Base-by-base conservation (phyloP, 2,329 filamentous ascomycete species). In the Diaporthe nobilis region DNA sequence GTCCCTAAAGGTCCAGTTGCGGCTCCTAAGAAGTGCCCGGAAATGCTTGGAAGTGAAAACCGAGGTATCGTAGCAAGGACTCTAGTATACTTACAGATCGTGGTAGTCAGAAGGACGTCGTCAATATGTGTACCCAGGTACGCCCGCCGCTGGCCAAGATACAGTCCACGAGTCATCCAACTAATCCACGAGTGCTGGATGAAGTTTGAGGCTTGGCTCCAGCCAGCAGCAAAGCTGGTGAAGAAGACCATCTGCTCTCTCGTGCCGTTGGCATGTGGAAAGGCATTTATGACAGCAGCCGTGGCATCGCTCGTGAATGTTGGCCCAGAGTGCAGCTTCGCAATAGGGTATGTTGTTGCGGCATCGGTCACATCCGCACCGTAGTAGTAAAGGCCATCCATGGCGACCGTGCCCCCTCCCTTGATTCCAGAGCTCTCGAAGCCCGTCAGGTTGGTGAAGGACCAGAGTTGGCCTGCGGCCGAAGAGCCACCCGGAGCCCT, bases 201-300 rank as follows among this genome's bases (percentile, higher is more conserved):
- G 22, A 67, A 67, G 28, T 67, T 67, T 12, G 63, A 51, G 1
- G 63, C 63, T 17, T 67, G 44, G 1, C 44, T 51, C 63, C 63
- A 67, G 28, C 63, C 63, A 1, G 63, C 63, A 2, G 63, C 63
- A 51, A 67, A 67, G 22, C 63, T 67, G 28, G 63, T 67, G 12
- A 67, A 67, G 44, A 67, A 67, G 28, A 67, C 63, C 63, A 67
- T 67, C 4, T 67, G 63, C 31, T 67, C 44, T n/a, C 63, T 31
- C 8, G 44, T 67, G 22, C 63, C 63, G 4, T 51, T 67, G 25
- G 28, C 44, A 20, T 67, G 63, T 5, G 63, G 44, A 9, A 67
- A 37, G 2, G 44, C 44, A 12, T 67, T 67, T 31, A 67, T 67
- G 31, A 67, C 63, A 2, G 63, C 63, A 51, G 44, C 63, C 20